A percentile compares a stretch with the other conserved stretches of the same genome.
These are phyloP conservation scores for Scleroderma bovista DNA, from an alignment of 768 basidiomycete species.

Conservation along the genomic window DNA sequence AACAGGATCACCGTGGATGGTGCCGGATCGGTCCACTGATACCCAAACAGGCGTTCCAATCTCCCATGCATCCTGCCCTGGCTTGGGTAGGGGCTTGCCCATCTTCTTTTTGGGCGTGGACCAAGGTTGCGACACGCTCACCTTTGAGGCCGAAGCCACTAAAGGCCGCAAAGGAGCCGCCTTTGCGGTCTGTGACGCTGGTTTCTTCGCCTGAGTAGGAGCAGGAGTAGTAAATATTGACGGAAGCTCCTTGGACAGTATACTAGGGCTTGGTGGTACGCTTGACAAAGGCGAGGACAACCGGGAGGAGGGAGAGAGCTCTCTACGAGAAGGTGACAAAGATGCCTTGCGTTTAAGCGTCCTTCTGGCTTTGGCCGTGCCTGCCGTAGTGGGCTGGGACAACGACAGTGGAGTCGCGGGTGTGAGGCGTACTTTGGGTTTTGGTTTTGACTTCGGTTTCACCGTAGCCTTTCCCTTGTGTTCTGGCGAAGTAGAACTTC, in stretches of 20 bases:
- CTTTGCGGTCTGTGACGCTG: conserved; percentile 4
- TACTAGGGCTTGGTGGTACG: conserved; percentile 12
- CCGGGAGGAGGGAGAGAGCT: conserved; percentile 10
- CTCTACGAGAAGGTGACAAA: conserved; percentile 2
- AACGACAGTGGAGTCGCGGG: background rate
- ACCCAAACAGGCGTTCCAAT: conserved; percentile 49
- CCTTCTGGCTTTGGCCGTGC: background rate
- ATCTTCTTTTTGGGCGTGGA: conserved; percentile 18
- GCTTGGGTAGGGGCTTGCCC: conserved; percentile 1
- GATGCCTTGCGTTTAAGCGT: conserved; percentile 24
- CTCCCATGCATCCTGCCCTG: conserved; percentile 10
- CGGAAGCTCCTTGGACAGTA: conserved; percentile 12
- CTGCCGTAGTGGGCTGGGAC: background rate
- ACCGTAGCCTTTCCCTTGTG: background rate
- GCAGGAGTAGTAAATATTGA: conserved; percentile 12
- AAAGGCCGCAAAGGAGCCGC: too few relatives aligned
- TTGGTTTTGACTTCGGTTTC: conserved; percentile 8
- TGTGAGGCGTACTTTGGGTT: conserved; percentile 1
- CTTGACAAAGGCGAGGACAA: conserved; percentile 26
- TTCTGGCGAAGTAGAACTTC: conserved; percentile 28
- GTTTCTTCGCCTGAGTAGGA: background rate
- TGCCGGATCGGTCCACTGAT: conserved; percentile 37
- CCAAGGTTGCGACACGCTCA: conserved; percentile 16
- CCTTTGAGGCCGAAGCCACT: conserved; percentile 3
- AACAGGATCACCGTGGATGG: conserved; percentile 27